Evolutionary conservation across 179 eudicot genomes (phyloP).

Genomic region (Monotropa hypopitys): DNA sequence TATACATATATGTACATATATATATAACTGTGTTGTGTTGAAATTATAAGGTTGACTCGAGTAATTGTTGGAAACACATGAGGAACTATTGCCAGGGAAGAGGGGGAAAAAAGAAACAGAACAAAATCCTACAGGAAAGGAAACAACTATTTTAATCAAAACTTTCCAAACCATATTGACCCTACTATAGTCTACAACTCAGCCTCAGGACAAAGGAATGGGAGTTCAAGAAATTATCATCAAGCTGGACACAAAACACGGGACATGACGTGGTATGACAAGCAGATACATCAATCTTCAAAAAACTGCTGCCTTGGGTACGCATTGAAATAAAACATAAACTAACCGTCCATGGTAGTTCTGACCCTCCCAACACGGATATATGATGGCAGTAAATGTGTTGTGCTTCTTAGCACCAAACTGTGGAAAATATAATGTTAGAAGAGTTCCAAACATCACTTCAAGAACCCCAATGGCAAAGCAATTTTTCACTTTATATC

Average conservation of each 20-base stretch:
- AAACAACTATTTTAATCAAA: neutral
- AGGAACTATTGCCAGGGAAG: neutral
- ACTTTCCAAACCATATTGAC: neutral
- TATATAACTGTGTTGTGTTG: no score
- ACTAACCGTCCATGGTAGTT: neutral
- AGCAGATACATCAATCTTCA: neutral
- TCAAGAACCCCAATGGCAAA: neutral
- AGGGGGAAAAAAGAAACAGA: neutral
- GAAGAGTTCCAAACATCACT: neutral
- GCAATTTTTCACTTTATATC: neutral
- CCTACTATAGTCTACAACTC: neutral
- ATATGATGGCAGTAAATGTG: neutral
- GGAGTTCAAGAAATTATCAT: neutral
- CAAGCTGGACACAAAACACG: neutral
- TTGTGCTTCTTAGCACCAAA: neutral
- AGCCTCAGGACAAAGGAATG: neutral
- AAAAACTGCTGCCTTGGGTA: neutral
- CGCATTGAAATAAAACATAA: neutral
- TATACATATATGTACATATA: no score
- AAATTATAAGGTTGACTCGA: neutral
- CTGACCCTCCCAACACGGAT: neutral
- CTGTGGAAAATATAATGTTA: neutral
- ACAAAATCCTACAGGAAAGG: neutral
- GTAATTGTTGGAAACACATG: neutral
- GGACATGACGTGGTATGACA: neutral